A percentile compares a stretch with the other conserved stretches of the same genome.
phyloP scores from a whole-genome alignment of 345 rosid genomes.

The Syzygium oleosum region DNA sequence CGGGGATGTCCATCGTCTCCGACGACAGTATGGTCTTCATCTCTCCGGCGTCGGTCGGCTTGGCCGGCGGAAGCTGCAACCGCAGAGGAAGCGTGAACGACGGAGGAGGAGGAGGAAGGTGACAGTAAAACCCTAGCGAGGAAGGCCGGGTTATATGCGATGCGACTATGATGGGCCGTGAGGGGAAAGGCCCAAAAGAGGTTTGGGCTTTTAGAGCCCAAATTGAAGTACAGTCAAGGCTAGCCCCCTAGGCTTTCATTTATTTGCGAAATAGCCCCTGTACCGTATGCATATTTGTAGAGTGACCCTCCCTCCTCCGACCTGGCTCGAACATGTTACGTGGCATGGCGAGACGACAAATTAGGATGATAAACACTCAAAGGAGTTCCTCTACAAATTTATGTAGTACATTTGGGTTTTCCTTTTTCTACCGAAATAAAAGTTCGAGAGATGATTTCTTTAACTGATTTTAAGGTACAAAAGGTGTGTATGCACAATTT shows the following conservation, averaged over 20 bases:
- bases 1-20: slow-evolving; percentile 44
- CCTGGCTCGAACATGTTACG: background rate
- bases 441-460: background rate
- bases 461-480: background rate
- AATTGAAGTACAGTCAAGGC: background rate
- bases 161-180: background rate
- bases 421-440: background rate
- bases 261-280: background rate
- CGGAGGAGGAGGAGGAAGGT: background rate
- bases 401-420: background rate
- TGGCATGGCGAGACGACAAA: background rate
- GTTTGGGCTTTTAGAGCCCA: background rate
- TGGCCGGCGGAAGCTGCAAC: background rate
- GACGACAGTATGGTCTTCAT: slow-evolving; percentile 45
- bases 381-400: background rate
- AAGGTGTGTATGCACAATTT: background rate
- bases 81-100: background rate
- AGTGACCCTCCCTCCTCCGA: background rate
- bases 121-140: background rate
- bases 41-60: background rate
- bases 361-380: background rate
- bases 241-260: background rate
- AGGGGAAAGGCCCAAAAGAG: background rate
- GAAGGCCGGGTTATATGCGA: background rate
- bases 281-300: background rate